Conservation (phyloP, 1,284 basidiomycete genomes). For the Ceratobasidium sp. region DNA sequence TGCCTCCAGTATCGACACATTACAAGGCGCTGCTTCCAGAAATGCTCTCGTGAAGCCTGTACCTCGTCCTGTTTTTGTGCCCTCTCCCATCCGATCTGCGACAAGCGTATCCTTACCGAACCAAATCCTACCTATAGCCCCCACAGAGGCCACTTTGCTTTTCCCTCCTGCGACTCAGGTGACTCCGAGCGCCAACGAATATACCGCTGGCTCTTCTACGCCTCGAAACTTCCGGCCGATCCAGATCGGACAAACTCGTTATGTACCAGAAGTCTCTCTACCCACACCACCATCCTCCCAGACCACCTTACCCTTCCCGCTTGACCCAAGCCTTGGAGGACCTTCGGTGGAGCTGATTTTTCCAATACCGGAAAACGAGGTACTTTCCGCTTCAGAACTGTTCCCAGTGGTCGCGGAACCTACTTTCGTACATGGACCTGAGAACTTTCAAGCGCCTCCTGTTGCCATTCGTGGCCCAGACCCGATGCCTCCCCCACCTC, state of each 20-base stretch:
- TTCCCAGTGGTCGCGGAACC: neutral
- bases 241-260: neutral
- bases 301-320: neutral
- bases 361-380: neutral
- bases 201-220: neutral
- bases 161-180: neutral
- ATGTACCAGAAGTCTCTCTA: neutral
- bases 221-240: neutral
- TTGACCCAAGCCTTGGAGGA: slow-evolving; percentile 3
- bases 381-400: neutral
- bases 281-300: neutral
- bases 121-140: neutral
- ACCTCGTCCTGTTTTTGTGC: neutral
- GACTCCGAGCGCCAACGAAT: no score
- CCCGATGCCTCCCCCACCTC: slow-evolving; percentile 2
- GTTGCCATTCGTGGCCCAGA: neutral
- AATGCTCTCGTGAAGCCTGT: neutral
- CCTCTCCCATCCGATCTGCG: neutral
- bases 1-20: neutral
- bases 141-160: neutral
- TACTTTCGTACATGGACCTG: neutral
- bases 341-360: neutral
- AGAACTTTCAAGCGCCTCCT: neutral
- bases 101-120: no score
- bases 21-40: neutral